These are phyloP conservation scores for Chaetothyriales sp. DNA, from an alignment of 2,329 filamentous ascomycete species.

Conservation along the genomic window DNA sequence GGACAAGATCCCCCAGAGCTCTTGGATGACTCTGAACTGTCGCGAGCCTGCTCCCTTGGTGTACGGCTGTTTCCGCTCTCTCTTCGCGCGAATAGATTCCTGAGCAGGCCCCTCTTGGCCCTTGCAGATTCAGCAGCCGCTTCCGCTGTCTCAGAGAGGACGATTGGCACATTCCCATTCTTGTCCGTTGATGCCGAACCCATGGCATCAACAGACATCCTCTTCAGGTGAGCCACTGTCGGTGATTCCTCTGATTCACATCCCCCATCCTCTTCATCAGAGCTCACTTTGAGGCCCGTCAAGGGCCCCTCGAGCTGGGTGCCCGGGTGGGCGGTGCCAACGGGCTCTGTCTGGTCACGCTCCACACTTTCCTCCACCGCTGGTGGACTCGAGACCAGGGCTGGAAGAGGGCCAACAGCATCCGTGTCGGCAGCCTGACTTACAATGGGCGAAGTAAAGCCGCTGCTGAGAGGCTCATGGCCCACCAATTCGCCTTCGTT, in stretches of 20 bases:
- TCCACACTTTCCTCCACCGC: not conserved
- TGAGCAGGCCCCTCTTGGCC: conserved; percentile 13
- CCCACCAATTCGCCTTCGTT: conserved; percentile 2
- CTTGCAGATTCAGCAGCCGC: conserved; percentile 18
- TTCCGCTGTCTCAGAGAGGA: conserved; percentile 12
- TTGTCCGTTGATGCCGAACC: not conserved
- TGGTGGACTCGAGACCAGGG: not conserved
- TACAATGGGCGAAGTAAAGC: conserved; percentile 13
- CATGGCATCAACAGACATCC: conserved; percentile 4
- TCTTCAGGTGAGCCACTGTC: conserved; percentile 7
- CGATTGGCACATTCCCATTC: conserved; percentile 2
- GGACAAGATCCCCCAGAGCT: conserved; percentile 6
- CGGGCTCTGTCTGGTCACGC: not conserved
- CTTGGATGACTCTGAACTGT: conserved; percentile 1
- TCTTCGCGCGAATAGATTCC: conserved; percentile 6
- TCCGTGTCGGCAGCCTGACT: not conserved
- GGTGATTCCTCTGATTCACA: conserved; percentile 11
- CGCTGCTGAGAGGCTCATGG: conserved; percentile 16
- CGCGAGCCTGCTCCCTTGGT: conserved; percentile 2
- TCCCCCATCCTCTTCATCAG: conserved; percentile 7
- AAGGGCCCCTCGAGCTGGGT: conserved; percentile 12
- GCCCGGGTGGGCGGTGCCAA: not conserved
- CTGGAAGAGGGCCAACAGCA: not conserved
- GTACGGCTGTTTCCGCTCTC: conserved; percentile 3
- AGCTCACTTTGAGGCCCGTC: conserved; percentile 7